Base-by-base conservation (phyloP, 78 protist species). In the Dictyostelium firmibasis region DNA sequence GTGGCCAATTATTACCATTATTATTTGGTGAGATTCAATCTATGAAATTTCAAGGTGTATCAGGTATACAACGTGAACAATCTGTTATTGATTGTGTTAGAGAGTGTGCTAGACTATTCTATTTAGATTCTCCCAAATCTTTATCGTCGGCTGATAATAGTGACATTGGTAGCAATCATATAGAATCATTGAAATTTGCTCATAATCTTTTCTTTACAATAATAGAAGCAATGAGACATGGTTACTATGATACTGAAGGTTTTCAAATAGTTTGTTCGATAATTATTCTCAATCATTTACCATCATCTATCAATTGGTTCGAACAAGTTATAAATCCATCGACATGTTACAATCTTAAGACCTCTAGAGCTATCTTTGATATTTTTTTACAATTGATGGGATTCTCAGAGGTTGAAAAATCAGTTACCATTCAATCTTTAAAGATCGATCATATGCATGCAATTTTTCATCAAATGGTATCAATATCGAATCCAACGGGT, bases 91-190 rank as follows among this genome's bases (percentile, higher is more conserved):
- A 77, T 41, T 77, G 83, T 77, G 83, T 77, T 25, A 77, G 83
- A 77, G 83, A 77, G 25, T 77, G 83, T 77, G 50, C 83, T 11
- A 35, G 83, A n/a, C n/a, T 77, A 25, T 77, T 77, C n/a, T 77
- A 77, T 41, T 77, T 77, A 5, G 83, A 77, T 77, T 38, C 53
- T 6, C 33, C 62, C 5, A 77, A 41, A 11, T 35, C 50, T 9
- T 18, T 77, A 16, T 38, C 83, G 25, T 38, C 20, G 0, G 67
- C 27, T 20, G 64, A 77, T 2, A 74, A 74, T 74, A 35, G 43
- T 35, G 81, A 74, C 35, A 74, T 33, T 14, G 29, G 27, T 25
- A 57, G 67, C 20, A 57, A 57, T 9, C 10, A 57, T 57, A 57
- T 57, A 3, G 67, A 57, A 4, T 57, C 67, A 57, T 57, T 57